Evolutionary conservation across 1,139 yeast genomes (phyloP).

Genomic region (Ashbya aceris): DNA sequence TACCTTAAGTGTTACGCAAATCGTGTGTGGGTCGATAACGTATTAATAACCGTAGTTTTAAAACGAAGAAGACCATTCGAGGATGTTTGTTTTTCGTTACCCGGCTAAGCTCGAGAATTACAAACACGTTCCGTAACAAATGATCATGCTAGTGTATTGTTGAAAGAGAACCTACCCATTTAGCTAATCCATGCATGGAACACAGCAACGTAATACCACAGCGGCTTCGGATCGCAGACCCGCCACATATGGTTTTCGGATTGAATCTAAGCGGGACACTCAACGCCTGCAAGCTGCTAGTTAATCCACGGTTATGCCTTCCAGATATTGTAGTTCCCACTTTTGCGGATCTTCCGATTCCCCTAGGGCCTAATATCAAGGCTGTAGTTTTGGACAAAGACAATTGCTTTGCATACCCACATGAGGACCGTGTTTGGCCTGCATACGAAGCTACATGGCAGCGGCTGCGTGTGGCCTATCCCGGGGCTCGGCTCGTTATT

Average conservation of each 20-base stretch:
- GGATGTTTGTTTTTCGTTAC: too few relatives aligned
- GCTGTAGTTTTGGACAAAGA: slow-evolving; percentile 91
- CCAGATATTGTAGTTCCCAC: slow-evolving; percentile 59
- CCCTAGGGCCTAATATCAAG: slow-evolving; percentile 43
- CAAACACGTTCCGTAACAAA: too few relatives aligned
- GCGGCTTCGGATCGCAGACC: not conserved
- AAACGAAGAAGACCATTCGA: too few relatives aligned
- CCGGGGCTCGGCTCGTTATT: slow-evolving; percentile 58
- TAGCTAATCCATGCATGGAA: too few relatives aligned
- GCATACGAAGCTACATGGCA: slow-evolving; percentile 57
- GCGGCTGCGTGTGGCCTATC: slow-evolving; percentile 44
- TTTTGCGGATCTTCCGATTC: slow-evolving; percentile 52
- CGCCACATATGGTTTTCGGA: slow-evolving; percentile 6
- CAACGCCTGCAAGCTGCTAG: slow-evolving; percentile 50
- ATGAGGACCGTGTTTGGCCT: slow-evolving; percentile 74
- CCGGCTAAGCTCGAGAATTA: too few relatives aligned
- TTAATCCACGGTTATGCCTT: slow-evolving; percentile 57
- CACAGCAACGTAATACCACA: not conserved
- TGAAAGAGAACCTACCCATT: too few relatives aligned
- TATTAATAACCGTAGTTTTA: too few relatives aligned
- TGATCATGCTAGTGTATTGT: too few relatives aligned
- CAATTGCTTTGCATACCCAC: slow-evolving; percentile 85
- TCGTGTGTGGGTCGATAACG: too few relatives aligned
- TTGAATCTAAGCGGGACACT: slow-evolving; percentile 63
- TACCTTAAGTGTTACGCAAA: too few relatives aligned